Evolutionary conservation across 2,329 filamentous ascomycete genomes (phyloP), one percentile per base, ranked within the genome.

Genomic region (Colletotrichum brevisporum): DNA sequence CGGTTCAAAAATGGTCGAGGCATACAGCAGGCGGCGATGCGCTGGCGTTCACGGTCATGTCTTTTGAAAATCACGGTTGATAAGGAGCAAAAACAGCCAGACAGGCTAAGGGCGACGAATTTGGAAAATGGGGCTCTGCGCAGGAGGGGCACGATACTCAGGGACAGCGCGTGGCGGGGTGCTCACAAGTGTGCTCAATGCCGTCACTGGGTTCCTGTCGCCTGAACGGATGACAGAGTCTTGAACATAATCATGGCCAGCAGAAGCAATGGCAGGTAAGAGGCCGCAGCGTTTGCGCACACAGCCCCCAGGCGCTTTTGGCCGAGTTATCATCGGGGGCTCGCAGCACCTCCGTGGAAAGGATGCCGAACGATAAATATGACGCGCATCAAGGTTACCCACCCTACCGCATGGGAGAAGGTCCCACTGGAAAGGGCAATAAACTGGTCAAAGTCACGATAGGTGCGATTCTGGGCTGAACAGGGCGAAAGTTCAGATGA

Each of bases 1-100:
- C 77, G 76, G 58, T 79, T 71, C 73, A n/a, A n/a, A n/a, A n/a
- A n/a, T n/a, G n/a, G n/a, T 58, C 63, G 65, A 70, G 66, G 65
- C 61, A 51, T 27, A 18, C 54, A 43, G 50, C n/a, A n/a, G n/a
- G n/a, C n/a, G n/a, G n/a, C n/a, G n/a, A 41, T 39, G 45, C n/a
- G 31, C 51, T 45, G 55, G 62, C 55, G 65, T 59, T 64, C 6
- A 56, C 55, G 15, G 55, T 24, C 9, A 5, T 43, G 26, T 39
- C 43, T 51, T 51, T 60, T 55, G 31, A 43, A 43, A n/a, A 43
- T 16, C 47, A 5, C 27, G 24, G 50, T 26, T n/a, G 36, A 31
- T 15, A 51, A 50, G 26, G 18, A 18, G n/a, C 13, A 8, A 16
- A 16, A 21, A 3, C 24, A 21, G 47, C 26, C 39, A 43, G 54